Conservation (phyloP, 2,329 filamentous ascomycete species). For the Colletotrichum eremochloae region DNA sequence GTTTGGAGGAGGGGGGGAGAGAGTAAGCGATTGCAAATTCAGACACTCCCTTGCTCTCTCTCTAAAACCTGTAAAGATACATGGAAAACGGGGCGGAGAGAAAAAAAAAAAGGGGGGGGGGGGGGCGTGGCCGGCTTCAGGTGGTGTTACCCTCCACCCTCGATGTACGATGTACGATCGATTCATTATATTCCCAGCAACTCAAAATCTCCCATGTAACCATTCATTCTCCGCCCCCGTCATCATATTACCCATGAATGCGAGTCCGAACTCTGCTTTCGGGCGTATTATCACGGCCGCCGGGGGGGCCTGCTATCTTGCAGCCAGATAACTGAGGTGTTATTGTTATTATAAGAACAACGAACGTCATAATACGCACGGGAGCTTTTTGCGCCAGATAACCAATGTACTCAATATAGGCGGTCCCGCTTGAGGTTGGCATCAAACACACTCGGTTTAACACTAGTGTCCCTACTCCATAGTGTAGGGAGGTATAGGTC, state of each 20-base stretch:
- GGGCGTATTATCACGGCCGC: neutral
- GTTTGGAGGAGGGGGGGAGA: neutral
- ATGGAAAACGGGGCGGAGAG: neutral
- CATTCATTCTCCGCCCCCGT: neutral
- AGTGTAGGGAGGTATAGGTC: no score
- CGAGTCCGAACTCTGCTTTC: no score
- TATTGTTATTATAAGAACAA: no score
- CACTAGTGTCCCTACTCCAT: no score
- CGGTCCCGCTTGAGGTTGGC: no score
- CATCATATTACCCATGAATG: neutral
- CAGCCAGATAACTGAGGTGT: neutral
- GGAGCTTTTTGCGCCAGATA: no score
- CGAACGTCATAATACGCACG: no score
- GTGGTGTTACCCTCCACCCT: neutral
- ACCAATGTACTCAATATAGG: no score
- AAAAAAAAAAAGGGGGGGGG: neutral
- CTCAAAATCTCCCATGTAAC: slow-evolving; percentile 19
- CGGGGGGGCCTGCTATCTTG: slow-evolving; percentile 4
- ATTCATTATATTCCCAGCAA: neutral
- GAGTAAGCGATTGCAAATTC: neutral
- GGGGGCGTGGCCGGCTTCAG: neutral
- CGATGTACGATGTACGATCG: slow-evolving; percentile 15
- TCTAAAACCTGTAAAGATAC: neutral
- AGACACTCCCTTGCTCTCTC: neutral
- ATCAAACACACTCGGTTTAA: neutral